These are phyloP conservation scores for Elsinoe necatrix DNA, from an alignment of 2,329 filamentous ascomycete species.

Conservation along the genomic window DNA sequence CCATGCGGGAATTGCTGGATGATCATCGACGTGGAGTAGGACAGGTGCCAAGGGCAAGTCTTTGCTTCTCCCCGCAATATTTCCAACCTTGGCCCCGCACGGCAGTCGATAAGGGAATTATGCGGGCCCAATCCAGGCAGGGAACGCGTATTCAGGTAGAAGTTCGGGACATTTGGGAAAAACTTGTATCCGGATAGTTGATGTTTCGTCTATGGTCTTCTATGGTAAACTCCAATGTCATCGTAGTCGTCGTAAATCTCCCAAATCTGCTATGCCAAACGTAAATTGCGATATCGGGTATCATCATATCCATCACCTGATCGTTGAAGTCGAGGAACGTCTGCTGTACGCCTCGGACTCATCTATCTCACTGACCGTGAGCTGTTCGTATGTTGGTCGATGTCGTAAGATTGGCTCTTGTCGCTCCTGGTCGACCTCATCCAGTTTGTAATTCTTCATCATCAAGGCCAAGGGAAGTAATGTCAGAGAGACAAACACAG, in stretches of 20 bases:
- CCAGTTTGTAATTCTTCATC: slow-evolving; percentile 51
- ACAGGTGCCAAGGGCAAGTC: background rate
- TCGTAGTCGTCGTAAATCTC: background rate
- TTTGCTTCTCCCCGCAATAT: background rate
- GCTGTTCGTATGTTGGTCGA: slow-evolving; percentile 10
- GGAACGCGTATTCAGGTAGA: background rate
- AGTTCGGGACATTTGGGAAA: background rate
- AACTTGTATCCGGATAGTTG: background rate
- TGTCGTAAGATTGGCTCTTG: slow-evolving; percentile 4
- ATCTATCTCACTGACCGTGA: slow-evolving; percentile 9
- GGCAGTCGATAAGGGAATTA: background rate
- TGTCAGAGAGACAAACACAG: slow-evolving; percentile 47
- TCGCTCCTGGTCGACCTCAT: slow-evolving; percentile 29
- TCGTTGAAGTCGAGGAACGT: slow-evolving; percentile 4
- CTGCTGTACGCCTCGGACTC: slow-evolving; percentile 13
- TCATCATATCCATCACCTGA: background rate
- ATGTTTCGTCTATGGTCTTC: background rate
- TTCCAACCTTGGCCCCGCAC: background rate
- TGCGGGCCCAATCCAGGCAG: background rate
- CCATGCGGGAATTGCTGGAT: background rate
- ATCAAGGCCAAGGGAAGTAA: slow-evolving; percentile 48
- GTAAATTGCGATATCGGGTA: background rate
- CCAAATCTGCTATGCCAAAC: slow-evolving; percentile 1
- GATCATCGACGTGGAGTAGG: background rate
- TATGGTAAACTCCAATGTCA: background rate